These are phyloP conservation scores for Neurospora crassa DNA, from an alignment of 2,329 filamentous ascomycete genomes.

Conservation along the genomic window DNA sequence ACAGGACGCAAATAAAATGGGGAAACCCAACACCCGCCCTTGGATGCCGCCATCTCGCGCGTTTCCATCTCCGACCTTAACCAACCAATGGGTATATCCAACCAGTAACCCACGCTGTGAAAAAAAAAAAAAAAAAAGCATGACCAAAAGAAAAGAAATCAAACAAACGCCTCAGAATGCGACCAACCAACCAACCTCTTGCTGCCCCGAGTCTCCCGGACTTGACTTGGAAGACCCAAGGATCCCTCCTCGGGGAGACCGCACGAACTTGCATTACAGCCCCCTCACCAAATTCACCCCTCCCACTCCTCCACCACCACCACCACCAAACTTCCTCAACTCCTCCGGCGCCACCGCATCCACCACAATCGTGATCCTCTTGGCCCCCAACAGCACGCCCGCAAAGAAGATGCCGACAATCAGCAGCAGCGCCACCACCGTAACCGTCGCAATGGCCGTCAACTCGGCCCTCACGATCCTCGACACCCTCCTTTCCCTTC, in stretches of 20 bases:
- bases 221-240: background rate
- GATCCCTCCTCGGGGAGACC: background rate
- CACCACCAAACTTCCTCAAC: background rate
- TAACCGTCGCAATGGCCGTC: conserved; percentile 5
- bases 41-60: background rate
- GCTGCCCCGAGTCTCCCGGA: background rate
- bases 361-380: conserved; percentile 1
- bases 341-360: background rate
- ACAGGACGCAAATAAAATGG: background rate
- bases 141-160: background rate
- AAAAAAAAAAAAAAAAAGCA: background rate
- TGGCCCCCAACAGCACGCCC: conserved; percentile 10
- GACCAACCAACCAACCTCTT: background rate
- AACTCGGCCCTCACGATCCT: conserved; percentile 7
- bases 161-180: background rate
- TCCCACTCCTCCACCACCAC: background rate
- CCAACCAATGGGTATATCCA: background rate
- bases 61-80: too few species aligned
- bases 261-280: background rate
- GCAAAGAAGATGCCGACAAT: conserved; percentile 12
- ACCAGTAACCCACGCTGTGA: background rate
- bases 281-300: background rate
- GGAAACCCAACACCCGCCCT: background rate
- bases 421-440: conserved; percentile 6
- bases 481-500: background rate